Evolutionary conservation across 768 basidiomycete genomes (phyloP), one percentile per base, ranked within the genome.

Genomic region (Auriscalpium microsporum): DNA sequence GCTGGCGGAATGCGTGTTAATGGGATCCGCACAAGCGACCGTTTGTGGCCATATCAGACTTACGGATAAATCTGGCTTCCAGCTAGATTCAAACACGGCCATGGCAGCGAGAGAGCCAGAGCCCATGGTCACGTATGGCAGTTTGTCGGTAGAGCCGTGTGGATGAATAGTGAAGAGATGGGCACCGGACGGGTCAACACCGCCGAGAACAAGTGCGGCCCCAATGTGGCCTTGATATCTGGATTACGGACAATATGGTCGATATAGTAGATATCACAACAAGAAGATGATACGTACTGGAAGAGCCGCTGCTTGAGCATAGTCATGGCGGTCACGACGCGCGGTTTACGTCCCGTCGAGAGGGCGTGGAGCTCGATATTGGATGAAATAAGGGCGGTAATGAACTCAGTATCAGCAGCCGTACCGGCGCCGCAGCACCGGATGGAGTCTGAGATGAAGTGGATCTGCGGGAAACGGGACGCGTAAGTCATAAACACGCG

Each of bases 81-180:
- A 99, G 17, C 75, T 68, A 52, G 79, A 84, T 70, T 99, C 96
- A 61, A 99, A 98, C 11, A 98, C 87, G 10, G 94, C 94, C 96
- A 99, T 99, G 16, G 96, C 96, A 2, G 96, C 96, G 52, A 97
- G 75, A 65, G 84, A 88, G 57, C 96, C 96, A 2, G 90, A 94
- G 36, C 96, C 96, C 95, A 98, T 97, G 1, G 96, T 97, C 38
- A 99, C 95, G 65, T 94, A 99, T 0, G 96, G 96, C 19, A 99
- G 78, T 71, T 98, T 98, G 75, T 98, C 96, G 0, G 95, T 98
- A 13, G 94, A 96, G 4, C 96, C 96, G 71, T 99, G 94, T 0
- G 96, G 94, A 58, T 87, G 84, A 61, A 99, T 85, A 13, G 94
- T 97, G 76, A 95, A 98, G 13, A 99, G 83, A 56, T 98, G 94